Conservation (phyloP, 805 yeast genomes). For the Candida loeiensis region DNA sequence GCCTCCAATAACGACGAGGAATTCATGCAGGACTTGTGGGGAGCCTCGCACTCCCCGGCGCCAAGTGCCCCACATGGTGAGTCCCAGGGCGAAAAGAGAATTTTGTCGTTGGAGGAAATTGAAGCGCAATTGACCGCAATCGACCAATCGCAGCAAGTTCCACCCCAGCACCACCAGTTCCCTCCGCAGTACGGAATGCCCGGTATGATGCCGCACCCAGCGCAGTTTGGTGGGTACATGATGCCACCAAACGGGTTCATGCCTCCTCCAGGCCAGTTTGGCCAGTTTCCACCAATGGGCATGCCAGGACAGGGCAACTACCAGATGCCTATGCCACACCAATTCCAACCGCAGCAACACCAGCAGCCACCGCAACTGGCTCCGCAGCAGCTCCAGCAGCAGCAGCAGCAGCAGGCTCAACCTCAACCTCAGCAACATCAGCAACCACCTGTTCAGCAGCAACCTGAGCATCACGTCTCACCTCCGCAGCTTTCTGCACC, state of each 20-base stretch:
- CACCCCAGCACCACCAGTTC: slow-evolving; percentile 20
- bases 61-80: slow-evolving; percentile 27
- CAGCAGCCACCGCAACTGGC: slow-evolving; percentile 17
- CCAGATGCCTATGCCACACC: slow-evolving; percentile 17
- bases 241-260: slow-evolving; percentile 38
- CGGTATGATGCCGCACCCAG: slow-evolving; percentile 26
- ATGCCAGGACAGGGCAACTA: slow-evolving; percentile 8
- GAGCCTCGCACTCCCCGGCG: slow-evolving; percentile 31
- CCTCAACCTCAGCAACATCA: slow-evolving; percentile 12
- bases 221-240: slow-evolving; percentile 38
- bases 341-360: slow-evolving; percentile 11
- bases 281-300: slow-evolving; percentile 23
- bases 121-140: slow-evolving; percentile 69
- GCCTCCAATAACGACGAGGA: slow-evolving; percentile 40
- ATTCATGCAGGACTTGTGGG: slow-evolving; percentile 46
- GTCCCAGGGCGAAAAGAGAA: slow-evolving; percentile 40
- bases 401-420: slow-evolving; percentile 12
- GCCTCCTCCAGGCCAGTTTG: slow-evolving; percentile 36
- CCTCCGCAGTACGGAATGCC: slow-evolving; percentile 37
- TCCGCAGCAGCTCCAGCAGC: slow-evolving; percentile 9
- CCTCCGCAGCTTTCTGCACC: slow-evolving; percentile 9
- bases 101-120: slow-evolving; percentile 75
- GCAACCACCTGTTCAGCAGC: slow-evolving; percentile 5
- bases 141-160: slow-evolving; percentile 23
- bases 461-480: slow-evolving; percentile 8